Evolutionary conservation across 139 green algal genomes (phyloP).

Genomic region (Cymbomonas tetramitiformis): DNA sequence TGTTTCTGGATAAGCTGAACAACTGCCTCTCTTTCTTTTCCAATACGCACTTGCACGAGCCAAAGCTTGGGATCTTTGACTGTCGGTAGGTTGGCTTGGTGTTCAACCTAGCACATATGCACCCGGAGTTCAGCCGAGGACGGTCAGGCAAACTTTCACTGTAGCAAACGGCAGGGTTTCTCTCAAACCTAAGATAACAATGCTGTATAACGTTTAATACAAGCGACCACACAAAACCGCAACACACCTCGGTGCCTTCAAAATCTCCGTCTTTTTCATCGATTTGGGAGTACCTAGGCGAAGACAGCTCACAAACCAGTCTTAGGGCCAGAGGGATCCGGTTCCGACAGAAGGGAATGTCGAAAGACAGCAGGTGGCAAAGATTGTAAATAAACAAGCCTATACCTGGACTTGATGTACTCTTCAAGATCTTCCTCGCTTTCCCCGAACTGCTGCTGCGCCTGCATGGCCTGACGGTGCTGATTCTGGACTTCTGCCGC

Average conservation of each 20-base stretch:
- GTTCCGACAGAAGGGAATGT: constrained; percentile 1
- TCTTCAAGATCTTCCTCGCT: constrained; percentile 63
- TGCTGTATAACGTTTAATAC: too few species aligned
- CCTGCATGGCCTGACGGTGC: constrained; percentile 18
- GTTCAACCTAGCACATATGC: constrained; percentile 43
- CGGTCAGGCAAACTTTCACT: neutral
- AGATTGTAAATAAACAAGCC: constrained; percentile 21
- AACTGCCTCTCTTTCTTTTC: constrained; percentile 59
- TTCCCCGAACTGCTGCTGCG: constrained; percentile 43
- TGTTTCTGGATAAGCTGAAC: constrained; percentile 81
- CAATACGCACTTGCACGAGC: constrained; percentile 56
- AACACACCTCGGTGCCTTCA: neutral
- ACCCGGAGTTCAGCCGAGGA: constrained; percentile 13
- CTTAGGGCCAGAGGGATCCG: too few species aligned
- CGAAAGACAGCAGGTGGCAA: neutral
- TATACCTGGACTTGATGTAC: constrained; percentile 66
- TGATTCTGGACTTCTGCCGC: constrained; percentile 25
- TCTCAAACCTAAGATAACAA: too few species aligned
- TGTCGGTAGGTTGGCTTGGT: constrained; percentile 80
- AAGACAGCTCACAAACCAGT: too few species aligned
- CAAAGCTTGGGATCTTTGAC: constrained; percentile 83
- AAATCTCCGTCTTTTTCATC: constrained; percentile 28
- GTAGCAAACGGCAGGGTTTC: too few species aligned
- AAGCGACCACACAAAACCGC: too few species aligned
- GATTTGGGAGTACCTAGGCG: constrained; percentile 1